These are phyloP conservation scores for Hygrophorus pudorinus DNA, from an alignment of 768 basidiomycete species.

Conservation along the genomic window DNA sequence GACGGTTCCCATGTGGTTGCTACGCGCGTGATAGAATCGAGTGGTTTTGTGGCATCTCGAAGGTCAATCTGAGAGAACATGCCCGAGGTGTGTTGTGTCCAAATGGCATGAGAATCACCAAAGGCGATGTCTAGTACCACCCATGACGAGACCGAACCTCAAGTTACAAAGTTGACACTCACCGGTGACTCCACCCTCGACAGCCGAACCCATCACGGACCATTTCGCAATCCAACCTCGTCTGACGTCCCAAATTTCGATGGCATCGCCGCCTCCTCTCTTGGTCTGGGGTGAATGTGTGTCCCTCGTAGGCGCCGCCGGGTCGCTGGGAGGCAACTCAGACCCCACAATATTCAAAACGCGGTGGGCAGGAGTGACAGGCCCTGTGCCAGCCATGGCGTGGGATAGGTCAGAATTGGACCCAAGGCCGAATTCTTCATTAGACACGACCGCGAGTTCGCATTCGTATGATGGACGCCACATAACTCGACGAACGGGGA, in stretches of 20 bases:
- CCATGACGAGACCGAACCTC: not conserved
- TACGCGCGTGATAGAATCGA: constrained; percentile 57
- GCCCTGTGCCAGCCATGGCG: not conserved
- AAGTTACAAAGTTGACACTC: constrained; percentile 10
- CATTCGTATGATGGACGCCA: constrained; percentile 76
- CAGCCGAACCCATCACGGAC: constrained; percentile 52
- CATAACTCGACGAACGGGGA: constrained; percentile 58
- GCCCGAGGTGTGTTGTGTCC: constrained; percentile 67
- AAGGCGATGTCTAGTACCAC: constrained; percentile 60
- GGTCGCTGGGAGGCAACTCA: not conserved
- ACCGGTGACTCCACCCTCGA: constrained; percentile 74
- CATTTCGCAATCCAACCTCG: constrained; percentile 78
- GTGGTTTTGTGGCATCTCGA: constrained; percentile 48
- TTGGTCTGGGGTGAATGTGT: constrained; percentile 2
- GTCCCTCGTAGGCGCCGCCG: not conserved
- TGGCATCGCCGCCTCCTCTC: constrained; percentile 37
- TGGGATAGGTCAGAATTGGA: constrained; percentile 15
- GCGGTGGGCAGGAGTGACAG: not conserved
- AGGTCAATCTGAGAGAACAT: constrained; percentile 75
- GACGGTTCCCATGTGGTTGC: constrained; percentile 57
- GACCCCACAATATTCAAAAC: too few species aligned
- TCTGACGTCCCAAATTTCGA: constrained; percentile 85
- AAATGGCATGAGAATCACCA: constrained; percentile 59
- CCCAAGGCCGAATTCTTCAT: constrained; percentile 36
- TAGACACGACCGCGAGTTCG: constrained; percentile 67